phyloP scores from a whole-genome alignment of 805 yeast species.

The Metschnikowia corniflorae region DNA sequence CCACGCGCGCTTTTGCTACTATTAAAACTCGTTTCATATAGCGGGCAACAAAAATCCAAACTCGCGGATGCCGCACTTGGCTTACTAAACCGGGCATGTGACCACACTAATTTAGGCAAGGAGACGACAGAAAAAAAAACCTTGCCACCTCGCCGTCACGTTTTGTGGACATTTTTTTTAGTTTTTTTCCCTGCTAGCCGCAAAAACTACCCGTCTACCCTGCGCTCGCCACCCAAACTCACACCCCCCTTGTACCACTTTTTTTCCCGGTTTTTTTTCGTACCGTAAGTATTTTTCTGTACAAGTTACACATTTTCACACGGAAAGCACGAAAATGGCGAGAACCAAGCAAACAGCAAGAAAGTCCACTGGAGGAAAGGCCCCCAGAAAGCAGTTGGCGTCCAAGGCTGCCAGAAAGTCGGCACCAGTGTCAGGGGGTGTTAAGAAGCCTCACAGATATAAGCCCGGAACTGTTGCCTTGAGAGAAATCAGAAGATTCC shows the following conservation, averaged over 20 bases:
- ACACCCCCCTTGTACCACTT: not conserved
- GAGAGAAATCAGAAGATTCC: constrained; percentile 48
- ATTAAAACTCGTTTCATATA: too few species aligned
- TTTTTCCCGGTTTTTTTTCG: too few species aligned
- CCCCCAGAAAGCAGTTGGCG: constrained; percentile 48
- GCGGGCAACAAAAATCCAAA: too few species aligned
- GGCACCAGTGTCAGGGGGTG: constrained; percentile 46
- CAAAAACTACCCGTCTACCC: not conserved
- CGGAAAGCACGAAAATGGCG: constrained; percentile 28
- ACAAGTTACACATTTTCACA: too few species aligned
- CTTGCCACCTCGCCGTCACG: not conserved
- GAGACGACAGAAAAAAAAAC: too few species aligned
- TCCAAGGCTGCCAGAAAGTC: constrained; percentile 48
- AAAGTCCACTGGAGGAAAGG: constrained; percentile 48
- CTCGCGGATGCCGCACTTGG: too few species aligned
- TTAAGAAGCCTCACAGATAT: constrained; percentile 47
- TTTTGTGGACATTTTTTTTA: too few species aligned
- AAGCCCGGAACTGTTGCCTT: constrained; percentile 49
- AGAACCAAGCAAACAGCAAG: constrained; percentile 48
- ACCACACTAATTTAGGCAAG: too few species aligned
- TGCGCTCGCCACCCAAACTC: not conserved
- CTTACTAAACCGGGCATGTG: too few species aligned
- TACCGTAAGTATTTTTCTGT: too few species aligned
- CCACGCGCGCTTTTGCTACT: too few species aligned
- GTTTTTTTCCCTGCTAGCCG: not conserved